These are phyloP conservation scores for California macrophylla DNA, from an alignment of 441 rosid species.

Conservation along the genomic window DNA sequence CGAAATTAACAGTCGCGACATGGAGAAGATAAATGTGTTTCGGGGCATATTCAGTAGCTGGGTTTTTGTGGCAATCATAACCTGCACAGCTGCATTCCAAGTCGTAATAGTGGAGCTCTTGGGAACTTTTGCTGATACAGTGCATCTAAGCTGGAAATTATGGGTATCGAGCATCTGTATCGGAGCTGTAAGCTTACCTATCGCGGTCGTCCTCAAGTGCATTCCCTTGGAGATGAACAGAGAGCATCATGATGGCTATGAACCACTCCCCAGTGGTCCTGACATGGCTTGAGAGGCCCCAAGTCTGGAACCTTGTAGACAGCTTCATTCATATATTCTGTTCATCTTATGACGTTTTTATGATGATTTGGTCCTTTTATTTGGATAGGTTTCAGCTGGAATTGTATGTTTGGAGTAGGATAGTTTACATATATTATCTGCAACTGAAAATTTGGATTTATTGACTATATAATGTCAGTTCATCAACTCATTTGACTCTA, in stretches of 20 bases:
- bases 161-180: slow-evolving; percentile 32
- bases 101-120: slow-evolving; percentile 33
- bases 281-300: slow-evolving; percentile 32
- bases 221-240: slow-evolving; percentile 29
- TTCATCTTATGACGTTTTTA: background rate
- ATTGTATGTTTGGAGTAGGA: slow-evolving; percentile 2
- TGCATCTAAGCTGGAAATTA: slow-evolving; percentile 30
- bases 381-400: slow-evolving; percentile 3
- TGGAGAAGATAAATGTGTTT: slow-evolving; percentile 37
- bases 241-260: slow-evolving; percentile 41
- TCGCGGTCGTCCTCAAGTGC: slow-evolving; percentile 47
- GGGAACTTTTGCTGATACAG: slow-evolving; percentile 35
- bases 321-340: background rate
- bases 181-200: slow-evolving; percentile 44
- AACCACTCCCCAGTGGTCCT: slow-evolving; percentile 47
- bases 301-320: background rate
- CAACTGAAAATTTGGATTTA: background rate
- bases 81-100: slow-evolving; percentile 35
- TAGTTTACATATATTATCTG: background rate
- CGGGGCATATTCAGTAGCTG: slow-evolving; percentile 31
- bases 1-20: slow-evolving; percentile 41
- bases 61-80: slow-evolving; percentile 30
- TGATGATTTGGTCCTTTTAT: background rate
- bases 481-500: background rate
- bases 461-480: background rate